Evolutionary conservation across 2,329 filamentous ascomycete species (phyloP).

Genomic region (Diaporthe sp.): DNA sequence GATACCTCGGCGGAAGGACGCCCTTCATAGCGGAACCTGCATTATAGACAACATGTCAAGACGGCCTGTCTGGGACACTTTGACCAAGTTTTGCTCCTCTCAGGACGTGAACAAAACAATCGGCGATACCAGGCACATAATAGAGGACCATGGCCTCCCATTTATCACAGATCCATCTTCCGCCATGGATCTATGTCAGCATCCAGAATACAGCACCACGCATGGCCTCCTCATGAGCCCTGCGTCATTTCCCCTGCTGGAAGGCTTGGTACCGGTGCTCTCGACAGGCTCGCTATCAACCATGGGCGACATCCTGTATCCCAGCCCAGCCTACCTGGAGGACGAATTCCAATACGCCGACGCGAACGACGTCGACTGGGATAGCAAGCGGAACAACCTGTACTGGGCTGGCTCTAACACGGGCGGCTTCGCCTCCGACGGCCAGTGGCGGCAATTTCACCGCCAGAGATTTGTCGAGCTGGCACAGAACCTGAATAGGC

Average conservation of each 20-base stretch:
- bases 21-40: not conserved
- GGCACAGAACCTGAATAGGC: slow-evolving; percentile 9
- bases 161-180: slow-evolving; percentile 53
- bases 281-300: slow-evolving; percentile 35
- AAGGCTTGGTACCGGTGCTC: slow-evolving; percentile 17
- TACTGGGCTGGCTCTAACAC: slow-evolving; percentile 42
- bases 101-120: not conserved
- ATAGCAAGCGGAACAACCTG: slow-evolving; percentile 33
- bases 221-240: slow-evolving; percentile 64
- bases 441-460: slow-evolving; percentile 34
- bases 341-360: slow-evolving; percentile 36
- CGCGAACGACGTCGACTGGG: slow-evolving; percentile 32
- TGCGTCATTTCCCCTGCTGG: slow-evolving; percentile 51
- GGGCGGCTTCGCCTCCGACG: slow-evolving; percentile 29
- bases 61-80: slow-evolving; percentile 51
- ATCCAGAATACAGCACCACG: slow-evolving; percentile 57
- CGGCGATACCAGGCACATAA: not conserved
- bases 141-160: slow-evolving; percentile 49
- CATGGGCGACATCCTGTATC: slow-evolving; percentile 40
- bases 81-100: not conserved
- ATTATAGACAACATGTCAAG: slow-evolving; percentile 44
- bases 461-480: slow-evolving; percentile 41
- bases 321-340: slow-evolving; percentile 37
- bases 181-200: slow-evolving; percentile 57
- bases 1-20: not conserved